These are phyloP conservation scores for Spiraea crenata DNA, from an alignment of 331 rosid genomes.

Conservation along the genomic window DNA sequence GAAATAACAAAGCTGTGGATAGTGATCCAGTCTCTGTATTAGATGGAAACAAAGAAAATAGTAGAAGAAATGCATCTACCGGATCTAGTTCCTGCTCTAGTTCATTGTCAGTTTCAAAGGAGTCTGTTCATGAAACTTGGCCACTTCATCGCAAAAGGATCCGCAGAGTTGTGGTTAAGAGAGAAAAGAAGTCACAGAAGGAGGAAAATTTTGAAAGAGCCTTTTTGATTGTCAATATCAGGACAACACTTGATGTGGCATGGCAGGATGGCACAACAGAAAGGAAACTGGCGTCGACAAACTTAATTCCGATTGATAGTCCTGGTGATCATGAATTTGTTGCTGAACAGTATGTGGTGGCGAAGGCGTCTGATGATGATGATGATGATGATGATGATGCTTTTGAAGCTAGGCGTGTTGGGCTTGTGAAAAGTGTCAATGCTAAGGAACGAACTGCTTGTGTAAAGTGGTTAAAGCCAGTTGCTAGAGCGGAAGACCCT, in stretches of 20 bases:
- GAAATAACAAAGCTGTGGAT: slow-evolving; percentile 59
- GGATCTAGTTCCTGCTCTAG: slow-evolving; percentile 69
- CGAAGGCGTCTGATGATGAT: slow-evolving; percentile 77
- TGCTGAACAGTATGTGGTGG: slow-evolving; percentile 92
- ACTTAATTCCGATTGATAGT: slow-evolving; percentile 77
- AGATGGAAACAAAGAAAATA: slow-evolving; percentile 48
- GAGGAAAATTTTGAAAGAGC: slow-evolving; percentile 91
- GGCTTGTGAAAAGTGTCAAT: slow-evolving; percentile 86
- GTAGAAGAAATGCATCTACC: slow-evolving; percentile 37
- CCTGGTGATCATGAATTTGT: slow-evolving; percentile 99
- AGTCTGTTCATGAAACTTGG: slow-evolving; percentile 73
- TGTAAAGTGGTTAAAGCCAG: slow-evolving; percentile 85
- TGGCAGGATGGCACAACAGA: slow-evolving; percentile 91
- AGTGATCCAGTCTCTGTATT: slow-evolving; percentile 48
- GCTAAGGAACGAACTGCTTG: slow-evolving; percentile 95
- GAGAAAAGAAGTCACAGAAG: slow-evolving; percentile 83
- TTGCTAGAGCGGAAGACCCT: slow-evolving; percentile 77
- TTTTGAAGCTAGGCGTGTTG: slow-evolving; percentile 74
- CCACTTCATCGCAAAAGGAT: slow-evolving; percentile 89
- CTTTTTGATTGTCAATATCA: slow-evolving; percentile 72
- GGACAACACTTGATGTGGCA: slow-evolving; percentile 80
- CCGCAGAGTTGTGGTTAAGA: slow-evolving; percentile 81
- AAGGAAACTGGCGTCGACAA: slow-evolving; percentile 49
- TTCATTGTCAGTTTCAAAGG: slow-evolving; percentile 62
- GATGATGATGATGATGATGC: slow-evolving; percentile 34